These are phyloP conservation scores for Taiozyma sp. DNA, from an alignment of 1,139 yeast species.

Conservation along the genomic window DNA sequence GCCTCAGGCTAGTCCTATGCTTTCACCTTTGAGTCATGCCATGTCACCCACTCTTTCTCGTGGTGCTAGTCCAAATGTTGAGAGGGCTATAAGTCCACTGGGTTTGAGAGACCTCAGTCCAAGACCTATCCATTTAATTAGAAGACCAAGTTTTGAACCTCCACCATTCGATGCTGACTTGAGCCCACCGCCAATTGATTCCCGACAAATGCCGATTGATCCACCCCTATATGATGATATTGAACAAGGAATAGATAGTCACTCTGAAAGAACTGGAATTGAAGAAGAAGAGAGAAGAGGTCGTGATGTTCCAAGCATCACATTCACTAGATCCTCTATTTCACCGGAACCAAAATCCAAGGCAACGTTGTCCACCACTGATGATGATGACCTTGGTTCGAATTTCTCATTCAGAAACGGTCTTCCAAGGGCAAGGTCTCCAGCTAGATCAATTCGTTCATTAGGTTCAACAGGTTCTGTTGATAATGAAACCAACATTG, in stretches of 20 bases:
- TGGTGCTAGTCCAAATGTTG: conserved; percentile 43
- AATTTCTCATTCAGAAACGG: conserved; percentile 6
- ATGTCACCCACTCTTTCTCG: conserved; percentile 46
- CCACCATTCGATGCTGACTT: conserved; percentile 28
- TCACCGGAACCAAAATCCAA: conserved; percentile 11
- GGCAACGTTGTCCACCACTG: not conserved
- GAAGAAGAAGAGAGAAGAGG: not conserved
- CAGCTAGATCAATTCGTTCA: not conserved
- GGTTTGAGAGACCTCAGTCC: conserved; percentile 33
- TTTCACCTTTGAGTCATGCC: conserved; percentile 33
- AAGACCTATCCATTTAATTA: conserved; percentile 23
- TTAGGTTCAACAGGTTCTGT: not conserved
- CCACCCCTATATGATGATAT: conserved; percentile 34
- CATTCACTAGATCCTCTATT: conserved; percentile 21
- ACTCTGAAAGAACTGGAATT: not conserved
- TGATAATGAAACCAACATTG: conserved; percentile 1
- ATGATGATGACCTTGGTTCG: not conserved
- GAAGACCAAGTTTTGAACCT: conserved; percentile 25
- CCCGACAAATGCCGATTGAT: conserved; percentile 28
- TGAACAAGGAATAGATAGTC: conserved; percentile 19
- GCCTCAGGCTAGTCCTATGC: conserved; percentile 35
- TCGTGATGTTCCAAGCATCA: conserved; percentile 16
- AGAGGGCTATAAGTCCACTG: not conserved
- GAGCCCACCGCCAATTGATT: conserved; percentile 27
- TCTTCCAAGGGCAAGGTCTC: conserved; percentile 6